These are phyloP conservation scores for Spiromastix sp. DNA, from an alignment of 2,329 filamentous ascomycete species.

Conservation along the genomic window DNA sequence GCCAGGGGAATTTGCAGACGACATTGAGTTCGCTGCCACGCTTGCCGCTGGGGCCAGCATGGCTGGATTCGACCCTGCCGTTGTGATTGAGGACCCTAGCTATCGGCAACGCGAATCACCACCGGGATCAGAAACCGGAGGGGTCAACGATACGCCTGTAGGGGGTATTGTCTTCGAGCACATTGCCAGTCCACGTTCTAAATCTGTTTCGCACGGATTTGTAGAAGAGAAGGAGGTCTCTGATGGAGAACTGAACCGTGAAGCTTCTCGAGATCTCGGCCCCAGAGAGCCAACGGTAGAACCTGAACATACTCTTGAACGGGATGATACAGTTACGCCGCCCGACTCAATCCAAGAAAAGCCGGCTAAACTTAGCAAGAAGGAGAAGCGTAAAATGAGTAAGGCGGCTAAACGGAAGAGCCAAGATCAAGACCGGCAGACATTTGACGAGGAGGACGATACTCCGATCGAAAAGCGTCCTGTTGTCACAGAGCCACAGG, in stretches of 20 bases:
- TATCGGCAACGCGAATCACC: conserved; percentile 45
- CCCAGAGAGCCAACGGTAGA: neutral
- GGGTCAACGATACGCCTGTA: neutral
- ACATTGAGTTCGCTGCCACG: conserved; percentile 59
- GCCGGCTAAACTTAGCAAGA: conserved; percentile 6
- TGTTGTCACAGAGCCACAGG: no score
- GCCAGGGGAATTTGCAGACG: conserved; percentile 56
- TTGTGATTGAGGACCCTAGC: conserved; percentile 56
- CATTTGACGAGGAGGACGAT: conserved; percentile 4
- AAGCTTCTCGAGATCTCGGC: neutral
- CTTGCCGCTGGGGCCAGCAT: conserved; percentile 58
- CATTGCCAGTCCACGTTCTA: conserved; percentile 12
- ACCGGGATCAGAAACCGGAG: conserved; percentile 8
- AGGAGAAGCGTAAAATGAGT: conserved; percentile 27
- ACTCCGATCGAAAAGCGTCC: neutral
- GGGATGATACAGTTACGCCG: no score
- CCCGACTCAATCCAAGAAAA: no score
- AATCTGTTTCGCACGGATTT: conserved; percentile 6
- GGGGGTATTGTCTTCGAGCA: conserved; percentile 11
- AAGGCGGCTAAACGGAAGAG: conserved; percentile 28
- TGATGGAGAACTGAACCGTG: conserved; percentile 5
- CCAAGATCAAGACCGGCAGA: conserved; percentile 19
- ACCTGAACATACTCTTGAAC: no score
- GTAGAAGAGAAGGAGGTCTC: conserved; percentile 7
- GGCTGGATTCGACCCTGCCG: conserved; percentile 60